phyloP scores from a whole-genome alignment of 495 filamentous ascomycete genomes.

The Aspergillus indologenus region DNA sequence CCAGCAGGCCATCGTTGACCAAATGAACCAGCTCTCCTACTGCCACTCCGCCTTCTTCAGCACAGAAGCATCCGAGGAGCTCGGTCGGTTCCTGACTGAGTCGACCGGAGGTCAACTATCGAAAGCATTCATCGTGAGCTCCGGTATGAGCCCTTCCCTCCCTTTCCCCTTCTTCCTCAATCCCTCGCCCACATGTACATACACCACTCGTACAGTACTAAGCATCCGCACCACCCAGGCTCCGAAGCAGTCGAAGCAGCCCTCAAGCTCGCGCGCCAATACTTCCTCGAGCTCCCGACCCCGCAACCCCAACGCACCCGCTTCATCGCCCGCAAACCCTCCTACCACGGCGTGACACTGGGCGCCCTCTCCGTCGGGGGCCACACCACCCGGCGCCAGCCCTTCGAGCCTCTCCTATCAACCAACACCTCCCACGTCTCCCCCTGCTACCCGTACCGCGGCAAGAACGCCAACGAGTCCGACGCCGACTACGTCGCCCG shows the following conservation, averaged over 20 bases:
- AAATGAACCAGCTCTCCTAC: conserved; percentile 50
- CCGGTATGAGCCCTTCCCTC: conserved; percentile 45
- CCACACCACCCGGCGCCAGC: conserved; percentile 58
- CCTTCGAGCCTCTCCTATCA: conserved; percentile 64
- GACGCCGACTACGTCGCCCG: conserved; percentile 54
- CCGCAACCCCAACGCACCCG: conserved; percentile 48
- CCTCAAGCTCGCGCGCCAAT: conserved; percentile 62
- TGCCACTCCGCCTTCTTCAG: conserved; percentile 54
- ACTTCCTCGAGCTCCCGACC: conserved; percentile 51
- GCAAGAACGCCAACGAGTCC: conserved; percentile 45
- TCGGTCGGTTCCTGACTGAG: conserved; percentile 41
- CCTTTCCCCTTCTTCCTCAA: no score
- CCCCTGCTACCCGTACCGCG: conserved; percentile 66
- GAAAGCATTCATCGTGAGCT: conserved; percentile 50
- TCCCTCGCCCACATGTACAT: neutral
- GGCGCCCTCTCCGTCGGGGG: conserved; percentile 63
- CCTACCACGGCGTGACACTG: conserved; percentile 76
- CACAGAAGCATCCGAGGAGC: conserved; percentile 43
- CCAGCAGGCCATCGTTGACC: conserved; percentile 43
- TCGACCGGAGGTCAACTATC: conserved; percentile 45
- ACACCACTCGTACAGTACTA: no score
- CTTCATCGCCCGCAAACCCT: conserved; percentile 66
- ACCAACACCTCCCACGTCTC: conserved; percentile 61
- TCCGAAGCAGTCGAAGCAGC: conserved; percentile 71
- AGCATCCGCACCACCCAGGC: conserved; percentile 34